phyloP scores from a whole-genome alignment of 2,329 filamentous ascomycete species.

The Ceratocystis cacaofunesta region DNA sequence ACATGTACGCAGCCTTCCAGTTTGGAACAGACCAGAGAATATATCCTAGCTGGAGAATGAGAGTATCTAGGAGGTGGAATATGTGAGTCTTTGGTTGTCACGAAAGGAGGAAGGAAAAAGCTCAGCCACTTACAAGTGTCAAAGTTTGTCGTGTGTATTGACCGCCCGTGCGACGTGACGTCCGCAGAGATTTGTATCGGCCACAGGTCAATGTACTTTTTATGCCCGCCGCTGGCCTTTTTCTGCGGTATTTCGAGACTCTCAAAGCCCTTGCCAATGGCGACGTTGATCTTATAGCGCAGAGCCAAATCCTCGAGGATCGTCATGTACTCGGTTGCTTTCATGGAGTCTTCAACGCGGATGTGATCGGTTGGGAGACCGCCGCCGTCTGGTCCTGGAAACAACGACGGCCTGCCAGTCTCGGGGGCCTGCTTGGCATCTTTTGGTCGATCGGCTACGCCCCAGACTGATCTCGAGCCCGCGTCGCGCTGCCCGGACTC shows the following conservation, averaged over 20 bases:
- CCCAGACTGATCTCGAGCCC: neutral
- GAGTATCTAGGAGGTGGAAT: constrained; percentile 35
- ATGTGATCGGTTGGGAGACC: constrained; percentile 55
- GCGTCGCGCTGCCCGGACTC: neutral
- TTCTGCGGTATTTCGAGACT: constrained; percentile 55
- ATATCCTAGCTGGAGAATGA: constrained; percentile 77
- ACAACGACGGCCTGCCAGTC: too few relatives aligned
- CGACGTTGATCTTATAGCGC: constrained; percentile 67
- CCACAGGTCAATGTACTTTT: constrained; percentile 78
- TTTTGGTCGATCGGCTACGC: neutral
- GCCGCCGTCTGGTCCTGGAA: constrained; percentile 28
- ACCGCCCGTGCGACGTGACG: constrained; percentile 50
- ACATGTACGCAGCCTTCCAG: constrained; percentile 58
- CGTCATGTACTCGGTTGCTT: constrained; percentile 60
- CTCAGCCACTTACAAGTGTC: constrained; percentile 54
- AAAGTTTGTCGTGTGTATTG: constrained; percentile 71
- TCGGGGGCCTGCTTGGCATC: too few relatives aligned
- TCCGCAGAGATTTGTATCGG: constrained; percentile 89
- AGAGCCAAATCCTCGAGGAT: constrained; percentile 70
- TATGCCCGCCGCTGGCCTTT: constrained; percentile 35
- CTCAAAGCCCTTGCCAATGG: constrained; percentile 69
- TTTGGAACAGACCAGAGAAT: constrained; percentile 68
- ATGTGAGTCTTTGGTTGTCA: constrained; percentile 16
- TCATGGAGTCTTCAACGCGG: constrained; percentile 52
- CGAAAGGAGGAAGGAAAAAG: neutral